Evolutionary conservation across 73 alveolate species (phyloP).

Genomic region (Blepharisma stoltei): DNA sequence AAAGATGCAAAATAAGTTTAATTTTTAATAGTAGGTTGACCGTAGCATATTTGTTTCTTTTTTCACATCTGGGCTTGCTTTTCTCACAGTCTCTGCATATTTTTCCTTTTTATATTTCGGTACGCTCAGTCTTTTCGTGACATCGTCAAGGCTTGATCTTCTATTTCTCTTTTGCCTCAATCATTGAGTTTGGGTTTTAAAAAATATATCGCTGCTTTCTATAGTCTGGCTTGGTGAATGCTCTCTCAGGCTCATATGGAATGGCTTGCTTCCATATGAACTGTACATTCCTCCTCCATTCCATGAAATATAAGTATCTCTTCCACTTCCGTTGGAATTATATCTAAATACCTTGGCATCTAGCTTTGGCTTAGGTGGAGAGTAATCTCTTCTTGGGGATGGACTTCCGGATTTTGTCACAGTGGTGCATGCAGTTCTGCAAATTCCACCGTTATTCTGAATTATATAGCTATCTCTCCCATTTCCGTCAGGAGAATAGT

Average conservation of each 20-base stretch:
- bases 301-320: constrained; percentile 17
- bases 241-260: not conserved
- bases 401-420: not conserved
- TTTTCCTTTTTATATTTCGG: not conserved
- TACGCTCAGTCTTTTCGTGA: not conserved
- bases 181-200: not conserved
- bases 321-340: not conserved
- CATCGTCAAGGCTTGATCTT: not conserved
- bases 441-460: constrained; percentile 50
- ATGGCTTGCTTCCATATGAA: not conserved
- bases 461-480: constrained; percentile 60
- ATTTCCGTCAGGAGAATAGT: constrained; percentile 48
- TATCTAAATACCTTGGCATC: not conserved
- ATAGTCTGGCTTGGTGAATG: not conserved
- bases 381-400: not conserved
- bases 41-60: not conserved
- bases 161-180: not conserved
- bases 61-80: not conserved
- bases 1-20: no score
- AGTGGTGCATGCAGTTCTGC: constrained; percentile 1
- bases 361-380: not conserved
- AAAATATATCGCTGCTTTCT: not conserved
- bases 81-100: not conserved
- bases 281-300: constrained; percentile 24
- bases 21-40: no score